Percentiles rank a stretch among this genome's conserved stretches.
Evolutionary conservation across 106 monocot species (phyloP).

Genomic region (Acorus gramineus): DNA sequence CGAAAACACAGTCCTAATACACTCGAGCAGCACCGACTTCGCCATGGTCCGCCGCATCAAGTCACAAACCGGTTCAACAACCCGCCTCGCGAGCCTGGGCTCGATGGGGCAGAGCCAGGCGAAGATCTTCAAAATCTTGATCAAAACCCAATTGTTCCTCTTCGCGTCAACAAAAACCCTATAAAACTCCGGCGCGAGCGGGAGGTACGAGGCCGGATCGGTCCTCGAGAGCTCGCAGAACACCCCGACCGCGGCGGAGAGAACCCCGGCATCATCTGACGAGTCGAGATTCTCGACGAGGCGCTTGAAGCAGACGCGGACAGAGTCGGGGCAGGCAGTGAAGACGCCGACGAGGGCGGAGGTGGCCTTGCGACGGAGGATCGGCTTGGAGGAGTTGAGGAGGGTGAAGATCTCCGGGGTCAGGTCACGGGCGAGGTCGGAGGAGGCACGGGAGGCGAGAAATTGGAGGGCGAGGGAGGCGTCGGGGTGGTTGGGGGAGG

Average conservation of each 20-base stretch:
- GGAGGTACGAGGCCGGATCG: conserved; percentile 56
- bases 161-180: conserved; percentile 34
- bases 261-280: conserved; percentile 23
- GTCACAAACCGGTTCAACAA: conserved; percentile 65
- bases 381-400: conserved; percentile 15
- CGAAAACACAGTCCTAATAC: conserved; percentile 42
- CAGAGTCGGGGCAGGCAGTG: conserved; percentile 24
- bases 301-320: conserved; percentile 36
- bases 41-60: conserved; percentile 46
- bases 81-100: conserved; percentile 35
- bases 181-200: conserved; percentile 81
- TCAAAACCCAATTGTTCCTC: conserved; percentile 69
- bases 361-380: conserved; percentile 13
- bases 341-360: conserved; percentile 24
- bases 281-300: conserved; percentile 46
- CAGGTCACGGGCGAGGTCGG: conserved; percentile 39
- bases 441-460: conserved; percentile 34
- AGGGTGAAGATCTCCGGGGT: conserved; percentile 25
- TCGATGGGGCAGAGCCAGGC: conserved; percentile 45
- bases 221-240: conserved; percentile 52
- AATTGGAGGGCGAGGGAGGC: conserved; percentile 34
- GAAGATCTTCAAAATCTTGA: conserved; percentile 88
- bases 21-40: conserved; percentile 75
- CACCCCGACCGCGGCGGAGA: conserved; percentile 38
- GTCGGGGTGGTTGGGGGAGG: conserved; percentile 13